These are phyloP conservation scores for Kwoniella sp. DNA, from an alignment of 768 basidiomycete genomes.

Conservation along the genomic window DNA sequence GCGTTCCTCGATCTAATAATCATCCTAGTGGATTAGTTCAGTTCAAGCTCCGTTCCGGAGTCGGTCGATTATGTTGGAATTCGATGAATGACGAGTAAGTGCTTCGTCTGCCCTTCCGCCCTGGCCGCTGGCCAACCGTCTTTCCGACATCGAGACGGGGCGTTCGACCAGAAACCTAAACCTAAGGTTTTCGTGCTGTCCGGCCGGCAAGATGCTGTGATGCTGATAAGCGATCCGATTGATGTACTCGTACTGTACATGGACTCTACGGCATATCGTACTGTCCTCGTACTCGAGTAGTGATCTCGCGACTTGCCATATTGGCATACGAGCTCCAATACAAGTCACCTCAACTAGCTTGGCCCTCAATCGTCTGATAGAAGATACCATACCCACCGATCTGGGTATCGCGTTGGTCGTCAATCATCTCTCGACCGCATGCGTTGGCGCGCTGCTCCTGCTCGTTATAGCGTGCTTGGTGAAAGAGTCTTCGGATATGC, in stretches of 20 bases:
- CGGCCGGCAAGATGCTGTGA: too few relatives aligned
- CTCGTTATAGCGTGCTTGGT: too few relatives aligned
- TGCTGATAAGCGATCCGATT: too few relatives aligned
- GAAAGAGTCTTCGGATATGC: too few relatives aligned
- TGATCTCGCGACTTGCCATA: not conserved
- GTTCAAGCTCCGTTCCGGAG: not conserved
- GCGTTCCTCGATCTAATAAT: not conserved
- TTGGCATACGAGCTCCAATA: not conserved
- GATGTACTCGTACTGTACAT: too few relatives aligned
- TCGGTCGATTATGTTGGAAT: not conserved
- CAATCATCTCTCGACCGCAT: not conserved
- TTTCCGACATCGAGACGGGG: too few relatives aligned
- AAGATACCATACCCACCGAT: not conserved
- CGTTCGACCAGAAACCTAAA: too few relatives aligned
- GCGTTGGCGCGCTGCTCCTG: not conserved
- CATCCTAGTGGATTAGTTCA: not conserved
- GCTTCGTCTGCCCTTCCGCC: too few relatives aligned
- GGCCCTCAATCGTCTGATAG: not conserved
- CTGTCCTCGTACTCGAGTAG: not conserved
- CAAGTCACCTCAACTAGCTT: not conserved
- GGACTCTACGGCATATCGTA: too few relatives aligned
- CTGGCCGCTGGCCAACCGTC: too few relatives aligned
- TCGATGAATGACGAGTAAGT: not conserved
- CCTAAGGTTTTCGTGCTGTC: too few relatives aligned
- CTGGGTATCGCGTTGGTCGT: not conserved